phyloP scores from a whole-genome alignment of 2,329 filamentous ascomycete genomes.

The Colletotrichum ledebouriae region DNA sequence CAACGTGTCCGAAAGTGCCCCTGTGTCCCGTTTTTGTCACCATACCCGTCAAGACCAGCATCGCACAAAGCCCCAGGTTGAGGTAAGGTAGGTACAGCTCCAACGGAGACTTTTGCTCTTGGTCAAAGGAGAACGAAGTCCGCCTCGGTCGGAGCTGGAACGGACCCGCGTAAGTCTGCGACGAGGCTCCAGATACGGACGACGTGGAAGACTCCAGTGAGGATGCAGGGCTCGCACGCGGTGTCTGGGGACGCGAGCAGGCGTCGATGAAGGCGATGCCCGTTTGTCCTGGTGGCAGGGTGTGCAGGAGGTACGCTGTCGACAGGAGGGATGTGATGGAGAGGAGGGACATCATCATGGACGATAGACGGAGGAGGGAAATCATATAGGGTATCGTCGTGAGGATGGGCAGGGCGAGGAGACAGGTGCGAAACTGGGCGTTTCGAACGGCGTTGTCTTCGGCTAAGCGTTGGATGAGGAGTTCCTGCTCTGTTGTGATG shows the following conservation, averaged over 20 bases:
- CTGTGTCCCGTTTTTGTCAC: conserved; percentile 48
- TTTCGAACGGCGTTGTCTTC: conserved; percentile 70
- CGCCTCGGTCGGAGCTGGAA: conserved; percentile 33
- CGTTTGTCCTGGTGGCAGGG: conserved; percentile 66
- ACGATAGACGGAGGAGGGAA: conserved; percentile 53
- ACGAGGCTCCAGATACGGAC: conserved; percentile 31
- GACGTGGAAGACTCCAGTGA: conserved; percentile 31
- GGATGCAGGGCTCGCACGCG: conserved; percentile 33
- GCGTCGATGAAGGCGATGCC: conserved; percentile 65
- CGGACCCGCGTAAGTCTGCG: conserved; percentile 10
- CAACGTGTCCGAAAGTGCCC: conserved; percentile 54
- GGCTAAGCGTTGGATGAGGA: conserved; percentile 68
- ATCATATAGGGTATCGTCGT: conserved; percentile 69
- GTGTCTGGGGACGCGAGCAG: conserved; percentile 51
- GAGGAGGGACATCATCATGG: conserved; percentile 45
- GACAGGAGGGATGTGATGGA: conserved; percentile 68
- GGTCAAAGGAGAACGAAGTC: conserved; percentile 44
- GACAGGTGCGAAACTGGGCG: conserved; percentile 67
- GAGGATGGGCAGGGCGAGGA: conserved; percentile 72
- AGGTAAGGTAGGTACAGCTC: conserved; percentile 70
- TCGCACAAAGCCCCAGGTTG: conserved; percentile 68
- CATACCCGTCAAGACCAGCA: conserved; percentile 64
- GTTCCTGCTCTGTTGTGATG: conserved; percentile 70
- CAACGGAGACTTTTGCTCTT: conserved; percentile 59
- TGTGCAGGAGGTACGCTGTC: conserved; percentile 72